These are phyloP conservation scores for Magnolia sinica DNA, from an alignment of 164 flowering plant genomes.

Conservation along the genomic window DNA sequence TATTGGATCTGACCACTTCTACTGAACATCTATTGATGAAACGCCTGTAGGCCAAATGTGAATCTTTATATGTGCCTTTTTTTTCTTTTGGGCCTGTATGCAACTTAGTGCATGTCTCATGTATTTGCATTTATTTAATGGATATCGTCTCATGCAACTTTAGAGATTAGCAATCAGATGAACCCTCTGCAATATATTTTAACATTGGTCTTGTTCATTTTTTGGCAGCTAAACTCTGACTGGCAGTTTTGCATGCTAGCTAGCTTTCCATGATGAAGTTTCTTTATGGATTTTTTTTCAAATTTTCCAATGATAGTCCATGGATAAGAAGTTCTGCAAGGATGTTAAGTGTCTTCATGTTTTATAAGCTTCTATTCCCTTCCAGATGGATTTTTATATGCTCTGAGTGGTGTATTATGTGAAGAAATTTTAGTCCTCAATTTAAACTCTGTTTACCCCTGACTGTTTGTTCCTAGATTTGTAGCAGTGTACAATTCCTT, in stretches of 20 bases:
- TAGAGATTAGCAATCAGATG: too few species aligned
- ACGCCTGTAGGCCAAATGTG: not conserved
- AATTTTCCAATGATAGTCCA: not conserved
- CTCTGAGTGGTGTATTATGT: not conserved
- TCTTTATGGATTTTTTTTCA: not conserved
- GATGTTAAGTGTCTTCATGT: not conserved
- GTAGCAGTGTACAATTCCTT: slow-evolving; percentile 88
- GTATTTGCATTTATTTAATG: not conserved
- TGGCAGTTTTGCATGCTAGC: not conserved
- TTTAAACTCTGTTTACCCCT: slow-evolving; percentile 19
- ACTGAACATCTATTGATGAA: slow-evolving; percentile 7
- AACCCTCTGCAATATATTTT: too few species aligned
- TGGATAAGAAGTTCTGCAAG: not conserved
- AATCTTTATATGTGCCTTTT: not conserved
- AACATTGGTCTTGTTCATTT: too few species aligned
- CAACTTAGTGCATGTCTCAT: too few species aligned
- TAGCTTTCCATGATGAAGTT: not conserved
- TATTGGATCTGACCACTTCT: not conserved
- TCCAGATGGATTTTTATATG: not conserved
- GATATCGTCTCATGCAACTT: not conserved
- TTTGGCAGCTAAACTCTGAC: not conserved
- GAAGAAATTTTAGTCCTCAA: not conserved
- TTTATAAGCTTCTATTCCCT: not conserved
- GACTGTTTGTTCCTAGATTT: slow-evolving; percentile 51
- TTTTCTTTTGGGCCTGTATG: not conserved